phyloP scores from a whole-genome alignment of 345 rosid species.

The Pseudoturritis turrita region DNA sequence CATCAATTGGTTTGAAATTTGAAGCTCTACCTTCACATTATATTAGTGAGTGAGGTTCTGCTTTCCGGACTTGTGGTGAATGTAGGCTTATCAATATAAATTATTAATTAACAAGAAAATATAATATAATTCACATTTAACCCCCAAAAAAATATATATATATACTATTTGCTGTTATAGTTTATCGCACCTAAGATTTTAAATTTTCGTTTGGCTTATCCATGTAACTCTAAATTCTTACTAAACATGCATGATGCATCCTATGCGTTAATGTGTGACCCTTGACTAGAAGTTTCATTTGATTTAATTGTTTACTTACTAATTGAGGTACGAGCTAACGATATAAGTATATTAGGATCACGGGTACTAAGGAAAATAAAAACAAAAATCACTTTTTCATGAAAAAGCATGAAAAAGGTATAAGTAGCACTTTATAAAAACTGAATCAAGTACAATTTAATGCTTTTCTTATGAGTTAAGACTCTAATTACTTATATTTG shows the following conservation, averaged over 20 bases:
- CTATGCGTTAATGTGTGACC: neutral
- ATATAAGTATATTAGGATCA: neutral
- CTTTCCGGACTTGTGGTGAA: neutral
- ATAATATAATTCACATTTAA: too few relatives aligned
- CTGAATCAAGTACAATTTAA: neutral
- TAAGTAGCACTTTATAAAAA: neutral
- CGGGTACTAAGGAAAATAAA: neutral
- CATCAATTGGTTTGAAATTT: neutral
- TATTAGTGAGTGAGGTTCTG: too few relatives aligned
- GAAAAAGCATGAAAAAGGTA: neutral
- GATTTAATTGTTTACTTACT: slow-evolving; percentile 5
- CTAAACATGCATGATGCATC: too few relatives aligned
- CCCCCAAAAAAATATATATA: too few relatives aligned
- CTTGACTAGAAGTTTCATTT: neutral
- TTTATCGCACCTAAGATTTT: too few relatives aligned
- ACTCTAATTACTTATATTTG: too few relatives aligned
- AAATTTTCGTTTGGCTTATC: neutral
- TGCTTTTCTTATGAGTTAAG: neutral
- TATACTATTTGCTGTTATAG: too few relatives aligned
- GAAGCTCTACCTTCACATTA: neutral
- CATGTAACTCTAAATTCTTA: neutral
- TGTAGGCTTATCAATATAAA: neutral
- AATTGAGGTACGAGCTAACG: neutral
- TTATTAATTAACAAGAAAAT: too few relatives aligned
- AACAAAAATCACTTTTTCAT: neutral